These are phyloP conservation scores for Paradendryphiella salina DNA, from an alignment of 2,329 filamentous ascomycete species.

Conservation along the genomic window DNA sequence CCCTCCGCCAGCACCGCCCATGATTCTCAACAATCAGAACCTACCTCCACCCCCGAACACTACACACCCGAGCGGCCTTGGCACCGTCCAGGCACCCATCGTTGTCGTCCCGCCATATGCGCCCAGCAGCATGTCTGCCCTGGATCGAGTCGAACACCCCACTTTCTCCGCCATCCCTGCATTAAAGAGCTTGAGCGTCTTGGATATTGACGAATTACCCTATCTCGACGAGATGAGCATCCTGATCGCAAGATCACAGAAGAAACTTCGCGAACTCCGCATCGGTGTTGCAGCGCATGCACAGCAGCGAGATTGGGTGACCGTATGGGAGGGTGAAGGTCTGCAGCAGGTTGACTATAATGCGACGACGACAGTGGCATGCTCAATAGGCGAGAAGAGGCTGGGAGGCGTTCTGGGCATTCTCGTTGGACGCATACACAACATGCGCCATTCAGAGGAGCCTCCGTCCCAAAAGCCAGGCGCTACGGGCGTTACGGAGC, in stretches of 20 bases:
- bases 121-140: slow-evolving; percentile 30
- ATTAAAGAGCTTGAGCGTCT: slow-evolving; percentile 72
- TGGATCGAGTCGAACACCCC: slow-evolving; percentile 70
- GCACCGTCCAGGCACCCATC: slow-evolving; percentile 38
- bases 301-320: slow-evolving; percentile 59
- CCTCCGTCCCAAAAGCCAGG: slow-evolving; percentile 12
- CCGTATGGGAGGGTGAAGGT: slow-evolving; percentile 65
- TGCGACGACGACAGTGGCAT: slow-evolving; percentile 57
- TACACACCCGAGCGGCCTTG: slow-evolving; percentile 42
- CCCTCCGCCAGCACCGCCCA: slow-evolving; percentile 45
- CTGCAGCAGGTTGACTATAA: slow-evolving; percentile 66
- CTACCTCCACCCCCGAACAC: slow-evolving; percentile 46
- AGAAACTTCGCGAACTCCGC: slow-evolving; percentile 69
- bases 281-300: slow-evolving; percentile 69
- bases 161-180: slow-evolving; percentile 78
- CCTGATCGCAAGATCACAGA: slow-evolving; percentile 70
- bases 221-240: slow-evolving; percentile 83
- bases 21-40: slow-evolving; percentile 45
- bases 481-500: slow-evolving; percentile 18
- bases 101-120: slow-evolving; percentile 38
- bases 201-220: slow-evolving; percentile 80
- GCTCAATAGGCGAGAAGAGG: slow-evolving; percentile 62
- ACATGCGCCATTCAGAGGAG: slow-evolving; percentile 52
- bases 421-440: slow-evolving; percentile 68
- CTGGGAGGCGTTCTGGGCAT: slow-evolving; percentile 71